phyloP scores from a whole-genome alignment of 768 basidiomycete genomes.

The Leccinum olivaceopallidum region DNA sequence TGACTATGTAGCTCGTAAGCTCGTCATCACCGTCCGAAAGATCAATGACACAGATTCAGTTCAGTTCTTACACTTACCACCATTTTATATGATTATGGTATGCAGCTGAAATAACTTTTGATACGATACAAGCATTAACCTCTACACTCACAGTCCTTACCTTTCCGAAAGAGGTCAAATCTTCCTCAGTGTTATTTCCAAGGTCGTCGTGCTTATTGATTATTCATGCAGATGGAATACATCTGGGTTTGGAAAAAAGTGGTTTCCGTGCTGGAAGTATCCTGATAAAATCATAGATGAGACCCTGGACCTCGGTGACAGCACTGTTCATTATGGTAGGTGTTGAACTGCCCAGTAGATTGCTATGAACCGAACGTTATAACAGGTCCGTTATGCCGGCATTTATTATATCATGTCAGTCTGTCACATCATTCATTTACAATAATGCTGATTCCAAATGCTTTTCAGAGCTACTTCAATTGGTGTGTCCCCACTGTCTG shows the following conservation, averaged over 20 bases:
- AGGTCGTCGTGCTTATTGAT: not conserved
- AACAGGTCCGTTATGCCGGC: slow-evolving; percentile 16
- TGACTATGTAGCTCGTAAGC: not conserved
- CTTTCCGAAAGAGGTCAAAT: not conserved
- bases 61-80: not conserved
- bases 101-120: not conserved
- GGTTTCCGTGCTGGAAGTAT: not conserved
- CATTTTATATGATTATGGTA: not conserved
- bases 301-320: not conserved
- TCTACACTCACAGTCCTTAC: not conserved
- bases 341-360: not conserved
- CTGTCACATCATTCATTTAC: not conserved
- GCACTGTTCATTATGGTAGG: not conserved
- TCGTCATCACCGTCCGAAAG: not conserved
- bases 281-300: not conserved
- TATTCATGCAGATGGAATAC: not conserved
- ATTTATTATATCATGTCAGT: slow-evolving; percentile 6
- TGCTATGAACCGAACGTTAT: not conserved
- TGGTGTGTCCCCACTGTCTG: not conserved
- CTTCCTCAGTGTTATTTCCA: not conserved
- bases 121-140: not conserved
- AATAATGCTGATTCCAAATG: not conserved
- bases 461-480: not conserved
- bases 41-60: not conserved
- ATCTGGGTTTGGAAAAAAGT: not conserved